Conservation (phyloP, 2,329 filamentous ascomycete genomes). For the Tolypocladium endophyticum region DNA sequence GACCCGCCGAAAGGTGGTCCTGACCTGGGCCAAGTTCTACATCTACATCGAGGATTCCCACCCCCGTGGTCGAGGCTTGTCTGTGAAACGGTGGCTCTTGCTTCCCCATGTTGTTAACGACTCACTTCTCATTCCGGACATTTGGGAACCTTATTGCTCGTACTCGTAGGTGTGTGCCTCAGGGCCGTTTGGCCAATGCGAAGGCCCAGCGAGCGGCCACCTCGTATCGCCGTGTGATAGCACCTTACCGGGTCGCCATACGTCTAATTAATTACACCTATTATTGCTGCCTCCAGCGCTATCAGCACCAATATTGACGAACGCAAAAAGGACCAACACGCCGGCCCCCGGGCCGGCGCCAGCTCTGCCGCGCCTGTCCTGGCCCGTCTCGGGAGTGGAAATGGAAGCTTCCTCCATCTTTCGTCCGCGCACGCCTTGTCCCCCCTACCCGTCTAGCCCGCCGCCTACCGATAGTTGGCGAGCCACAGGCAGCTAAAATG, state of each 20-base stretch:
- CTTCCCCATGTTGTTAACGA: not conserved
- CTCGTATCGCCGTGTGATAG: not conserved
- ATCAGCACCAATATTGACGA: not conserved
- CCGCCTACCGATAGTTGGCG: conserved; percentile 2
- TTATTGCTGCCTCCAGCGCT: not conserved
- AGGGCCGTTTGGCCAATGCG: not conserved
- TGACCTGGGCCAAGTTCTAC: not conserved
- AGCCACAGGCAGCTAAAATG: conserved; percentile 2
- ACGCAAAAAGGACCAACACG: not conserved
- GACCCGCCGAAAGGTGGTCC: not conserved
- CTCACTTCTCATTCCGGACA: not conserved
- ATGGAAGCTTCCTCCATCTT: not conserved
- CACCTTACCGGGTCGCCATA: not conserved
- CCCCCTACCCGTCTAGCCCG: not conserved
- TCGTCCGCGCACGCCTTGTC: not conserved
- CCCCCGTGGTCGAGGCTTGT: not conserved
- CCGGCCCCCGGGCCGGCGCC: not conserved
- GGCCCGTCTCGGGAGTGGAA: not conserved
- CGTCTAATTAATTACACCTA: not conserved
- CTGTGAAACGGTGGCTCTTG: not conserved
- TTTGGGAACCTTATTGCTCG: not conserved
- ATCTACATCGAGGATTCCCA: not conserved
- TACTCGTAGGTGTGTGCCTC: not conserved
- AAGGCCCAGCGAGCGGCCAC: not conserved
- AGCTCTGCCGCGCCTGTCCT: not conserved